Conservation (phyloP, 495 filamentous ascomycete species). For the Aspergillus sparsus region DNA sequence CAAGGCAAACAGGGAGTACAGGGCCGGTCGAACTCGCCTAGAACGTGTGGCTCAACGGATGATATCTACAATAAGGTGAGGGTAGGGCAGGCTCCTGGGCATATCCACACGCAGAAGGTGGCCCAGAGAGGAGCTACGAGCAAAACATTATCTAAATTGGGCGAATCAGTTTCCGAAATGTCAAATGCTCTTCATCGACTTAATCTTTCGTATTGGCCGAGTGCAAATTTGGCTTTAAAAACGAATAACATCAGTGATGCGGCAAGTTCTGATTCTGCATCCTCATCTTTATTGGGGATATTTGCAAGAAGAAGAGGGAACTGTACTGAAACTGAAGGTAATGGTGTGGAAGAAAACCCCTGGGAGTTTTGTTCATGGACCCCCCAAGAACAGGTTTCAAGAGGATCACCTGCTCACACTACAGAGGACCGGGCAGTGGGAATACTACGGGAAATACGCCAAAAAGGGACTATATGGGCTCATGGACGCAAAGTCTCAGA, state of each 20-base stretch:
- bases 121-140: neutral
- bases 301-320: constrained; percentile 25
- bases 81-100: neutral
- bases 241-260: constrained; percentile 17
- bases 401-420: constrained; percentile 1
- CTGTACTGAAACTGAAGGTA: constrained; percentile 3
- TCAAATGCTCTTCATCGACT: constrained; percentile 18
- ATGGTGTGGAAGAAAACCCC: constrained; percentile 14
- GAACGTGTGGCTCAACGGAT: neutral
- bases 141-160: constrained; percentile 6
- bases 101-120: neutral
- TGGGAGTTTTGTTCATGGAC: constrained; percentile 27
- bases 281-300: constrained; percentile 33
- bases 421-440: constrained; percentile 16
- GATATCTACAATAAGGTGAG: neutral
- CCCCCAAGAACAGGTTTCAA: neutral
- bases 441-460: constrained; percentile 19
- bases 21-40: neutral
- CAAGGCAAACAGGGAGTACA: constrained; percentile 6
- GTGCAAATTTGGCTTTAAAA: constrained; percentile 10
- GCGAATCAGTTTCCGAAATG: constrained; percentile 17
- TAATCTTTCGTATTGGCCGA: constrained; percentile 18
- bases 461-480: constrained; percentile 21
- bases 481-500: constrained; percentile 20
- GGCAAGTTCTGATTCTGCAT: constrained; percentile 19